Evolutionary conservation across 306 rosid species (phyloP), one percentile per base, ranked within the genome.

Genomic region (Rosa persica): DNA sequence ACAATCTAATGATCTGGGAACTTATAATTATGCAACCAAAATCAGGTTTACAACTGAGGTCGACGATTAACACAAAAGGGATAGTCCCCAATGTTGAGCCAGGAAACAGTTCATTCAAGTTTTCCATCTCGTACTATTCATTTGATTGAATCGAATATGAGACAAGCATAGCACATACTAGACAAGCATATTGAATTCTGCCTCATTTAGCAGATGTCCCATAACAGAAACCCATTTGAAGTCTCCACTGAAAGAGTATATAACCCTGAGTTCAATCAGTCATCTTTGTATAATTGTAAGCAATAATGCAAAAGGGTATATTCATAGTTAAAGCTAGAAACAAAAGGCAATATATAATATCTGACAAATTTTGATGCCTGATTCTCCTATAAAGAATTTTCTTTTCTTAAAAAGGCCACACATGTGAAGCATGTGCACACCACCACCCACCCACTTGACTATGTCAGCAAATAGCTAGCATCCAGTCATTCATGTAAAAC

Each of bases 341-440:
- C 68, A 30, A 13, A 62, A 62, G 40, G 16, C 3, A 62, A 3
- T 13, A 67, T 66, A 38, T 9, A 20, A 3, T 15, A 39, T 58
- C 43, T 8, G 55, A 42, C 25, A 23, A 5, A 74, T 22, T 11
- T 58, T 43, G 78, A 75, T 60, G 47, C 78, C 40, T 15, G 43
- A 43, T 23, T 62, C 23, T 16, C 49, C 8, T 2, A 6, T 6
- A 46, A 70, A 8, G 23, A 58, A 54, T 13, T 0, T 1, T 5
- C 11, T 19, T 40, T 27, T 6, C 8, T 25, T 5, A 4, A 25
- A 47, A 74, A 19, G 54, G 5, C 40, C 58, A 17, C 78, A 44
- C 78, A 44, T 75, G 78, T 27, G 58, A 43, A 58, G 23, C 71
- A 75, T 5, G 57, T 74, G 78, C 47, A 36, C 22, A 64, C 68